Conservation (phyloP, 2,329 filamentous ascomycete species). For the Hirsutella minnesotensis region DNA sequence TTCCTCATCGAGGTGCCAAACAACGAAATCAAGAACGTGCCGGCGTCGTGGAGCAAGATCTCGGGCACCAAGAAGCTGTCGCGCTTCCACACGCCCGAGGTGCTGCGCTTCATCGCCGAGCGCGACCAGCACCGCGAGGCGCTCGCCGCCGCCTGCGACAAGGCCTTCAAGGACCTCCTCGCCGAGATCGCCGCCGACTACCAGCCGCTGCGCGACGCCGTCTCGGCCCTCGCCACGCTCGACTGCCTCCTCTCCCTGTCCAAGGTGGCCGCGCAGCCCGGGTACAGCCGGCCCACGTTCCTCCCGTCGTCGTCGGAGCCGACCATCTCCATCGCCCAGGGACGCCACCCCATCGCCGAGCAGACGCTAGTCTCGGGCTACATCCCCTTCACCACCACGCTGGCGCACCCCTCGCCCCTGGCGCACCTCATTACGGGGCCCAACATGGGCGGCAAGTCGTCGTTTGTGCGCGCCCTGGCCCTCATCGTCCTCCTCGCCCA, state of each 20-base stretch:
- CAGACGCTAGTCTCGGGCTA: conserved; percentile 76
- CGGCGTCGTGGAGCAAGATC: conserved; percentile 90
- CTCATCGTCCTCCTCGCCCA: conserved; percentile 90
- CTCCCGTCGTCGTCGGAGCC: conserved; percentile 49
- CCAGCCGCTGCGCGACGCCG: conserved; percentile 76
- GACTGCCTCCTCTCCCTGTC: conserved; percentile 86
- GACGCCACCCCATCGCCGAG: conserved; percentile 92
- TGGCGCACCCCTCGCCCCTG: conserved; percentile 53
- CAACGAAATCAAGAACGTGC: conserved; percentile 68
- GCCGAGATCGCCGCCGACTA: conserved; percentile 70
- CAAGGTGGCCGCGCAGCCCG: conserved; percentile 71
- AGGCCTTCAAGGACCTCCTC: conserved; percentile 64
- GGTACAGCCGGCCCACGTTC: conserved; percentile 70
- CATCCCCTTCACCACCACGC: conserved; percentile 75
- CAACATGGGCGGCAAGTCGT: conserved; percentile 99
- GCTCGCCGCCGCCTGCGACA: conserved; percentile 81
- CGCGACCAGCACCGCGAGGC: conserved; percentile 92
- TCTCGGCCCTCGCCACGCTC: conserved; percentile 73
- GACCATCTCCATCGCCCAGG: conserved; percentile 49
- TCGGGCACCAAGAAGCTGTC: conserved; percentile 87
- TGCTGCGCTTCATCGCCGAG: conserved; percentile 70
- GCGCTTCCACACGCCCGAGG: conserved; percentile 88
- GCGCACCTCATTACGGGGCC: conserved; percentile 88
- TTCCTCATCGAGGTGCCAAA: conserved; percentile 91
- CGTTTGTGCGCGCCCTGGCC: conserved; percentile 85